Evolutionary conservation across 768 basidiomycete genomes (phyloP).

Genomic region (Zangia roseola): DNA sequence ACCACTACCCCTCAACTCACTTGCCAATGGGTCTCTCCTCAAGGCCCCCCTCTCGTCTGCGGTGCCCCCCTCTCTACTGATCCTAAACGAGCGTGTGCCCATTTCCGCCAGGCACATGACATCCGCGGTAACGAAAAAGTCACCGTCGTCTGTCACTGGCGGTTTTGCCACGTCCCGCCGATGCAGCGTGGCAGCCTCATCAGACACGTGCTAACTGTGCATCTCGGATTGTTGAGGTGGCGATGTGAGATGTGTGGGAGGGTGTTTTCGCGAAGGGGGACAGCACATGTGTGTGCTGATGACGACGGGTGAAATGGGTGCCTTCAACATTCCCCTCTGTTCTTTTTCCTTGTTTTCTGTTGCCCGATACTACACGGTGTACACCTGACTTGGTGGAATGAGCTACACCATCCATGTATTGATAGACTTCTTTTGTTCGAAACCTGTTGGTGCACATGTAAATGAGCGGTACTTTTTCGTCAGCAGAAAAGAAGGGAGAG

Average conservation of each 20-base stretch:
- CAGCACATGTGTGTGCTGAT: conserved; percentile 7
- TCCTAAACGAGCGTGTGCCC: conserved; percentile 1
- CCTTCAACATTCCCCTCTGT: too few species aligned
- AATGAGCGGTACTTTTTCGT: too few species aligned
- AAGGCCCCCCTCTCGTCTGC: not conserved
- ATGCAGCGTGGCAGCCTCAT: conserved; percentile 23
- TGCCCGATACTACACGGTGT: too few species aligned
- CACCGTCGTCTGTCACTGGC: conserved; percentile 10
- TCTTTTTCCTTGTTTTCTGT: not conserved
- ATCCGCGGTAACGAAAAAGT: conserved; percentile 20
- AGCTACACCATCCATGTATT: too few species aligned
- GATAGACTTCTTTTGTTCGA: too few species aligned
- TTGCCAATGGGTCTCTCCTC: conserved; percentile 12
- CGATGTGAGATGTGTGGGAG: conserved; percentile 10
- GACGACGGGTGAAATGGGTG: not conserved
- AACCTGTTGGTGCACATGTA: too few species aligned
- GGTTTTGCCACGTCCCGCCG: conserved; percentile 5
- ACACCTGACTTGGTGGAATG: too few species aligned
- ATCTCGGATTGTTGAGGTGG: conserved; percentile 15
- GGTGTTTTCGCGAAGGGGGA: conserved; percentile 17
- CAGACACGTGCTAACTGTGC: conserved; percentile 19
- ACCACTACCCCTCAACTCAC: not conserved
- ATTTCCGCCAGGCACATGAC: conserved; percentile 12
- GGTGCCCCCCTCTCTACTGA: conserved; percentile 3
- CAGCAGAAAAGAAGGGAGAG: too few species aligned